Base-by-base conservation (phyloP, 1,284 basidiomycete genomes). In the Malassezia cuniculi region DNA sequence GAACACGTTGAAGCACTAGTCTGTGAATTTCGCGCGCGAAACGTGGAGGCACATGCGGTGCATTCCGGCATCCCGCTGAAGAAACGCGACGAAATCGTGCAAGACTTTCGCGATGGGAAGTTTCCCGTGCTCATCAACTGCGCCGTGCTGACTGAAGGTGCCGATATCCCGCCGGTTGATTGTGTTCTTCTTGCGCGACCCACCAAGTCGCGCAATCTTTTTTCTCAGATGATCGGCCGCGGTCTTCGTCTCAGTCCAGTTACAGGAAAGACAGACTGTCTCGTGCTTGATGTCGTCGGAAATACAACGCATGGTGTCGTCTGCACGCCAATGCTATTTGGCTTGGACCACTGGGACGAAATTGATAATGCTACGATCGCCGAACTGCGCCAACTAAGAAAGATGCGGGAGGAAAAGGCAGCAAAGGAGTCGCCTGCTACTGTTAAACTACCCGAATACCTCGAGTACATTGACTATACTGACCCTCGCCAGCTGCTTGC, bases 201-300 rank as follows among this genome's bases (percentile, higher is more conserved):
- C 8, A 94, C 90, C 0, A 74, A 80, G 18, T 93, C 86, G 9
- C 74, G 78, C 21, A 94, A 90, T 63, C 68, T 93, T 6, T 87
- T 89, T 55, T 77, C 82, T 4, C 90, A 95, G 60, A 97, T 95
- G 87, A 85, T 95, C 52, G 90, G 89, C 0, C 76, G 90, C 36
- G 89, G 90, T 6, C 80, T 95, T 74, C 75, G 90, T 40, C 73
- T 83, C 18, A 86, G 82, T 0, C 82, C 84, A 2, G 68, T 68
- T 5, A 87, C 83, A 0, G 81, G 78, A 31, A 97, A 97, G 68
- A 56, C 67, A 25, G 79, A 94, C 60, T 95, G 90, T 64, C 76
- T 78, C 16, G 78, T 95, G 33, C 80, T 97, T 45, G 89, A 97
- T 64, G 80, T 94, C 47, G 85, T 90, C 5, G 87, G 89, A 51